phyloP scores from a whole-genome alignment of 1,284 basidiomycete genomes.

The Moniliella sp. region DNA sequence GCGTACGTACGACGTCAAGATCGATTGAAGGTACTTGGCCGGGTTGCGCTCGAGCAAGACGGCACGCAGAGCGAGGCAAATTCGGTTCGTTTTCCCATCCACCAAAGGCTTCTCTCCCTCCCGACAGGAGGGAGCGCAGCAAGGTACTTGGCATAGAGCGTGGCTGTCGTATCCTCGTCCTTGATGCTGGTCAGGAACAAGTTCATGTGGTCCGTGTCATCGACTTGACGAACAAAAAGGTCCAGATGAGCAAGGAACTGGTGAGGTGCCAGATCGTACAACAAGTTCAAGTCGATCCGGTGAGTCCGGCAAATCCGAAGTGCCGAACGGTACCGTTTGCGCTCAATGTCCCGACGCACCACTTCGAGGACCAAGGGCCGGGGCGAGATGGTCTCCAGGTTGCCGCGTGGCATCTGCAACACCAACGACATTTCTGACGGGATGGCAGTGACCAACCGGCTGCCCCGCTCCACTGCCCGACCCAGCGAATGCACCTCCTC shows the following conservation, averaged over 20 bases:
- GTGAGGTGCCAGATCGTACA: slow-evolving; percentile 54
- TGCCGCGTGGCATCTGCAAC: slow-evolving; percentile 91
- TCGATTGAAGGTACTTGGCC: slow-evolving; percentile 63
- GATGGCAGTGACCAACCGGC: slow-evolving; percentile 22
- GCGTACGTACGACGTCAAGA: slow-evolving; percentile 75
- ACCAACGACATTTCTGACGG: slow-evolving; percentile 47
- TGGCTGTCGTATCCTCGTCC: slow-evolving; percentile 34
- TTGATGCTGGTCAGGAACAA: slow-evolving; percentile 61
- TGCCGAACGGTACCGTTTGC: slow-evolving; percentile 50
- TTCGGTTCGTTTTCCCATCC: slow-evolving; percentile 42
- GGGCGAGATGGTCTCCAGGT: slow-evolving; percentile 83
- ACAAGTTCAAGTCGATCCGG: slow-evolving; percentile 66
- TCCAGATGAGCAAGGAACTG: slow-evolving; percentile 43
- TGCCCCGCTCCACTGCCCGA: slow-evolving; percentile 26
- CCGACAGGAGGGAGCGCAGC: too few species aligned
- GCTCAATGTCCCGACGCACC: slow-evolving; percentile 16
- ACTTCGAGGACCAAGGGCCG: slow-evolving; percentile 63
- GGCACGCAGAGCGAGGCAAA: slow-evolving; percentile 57
- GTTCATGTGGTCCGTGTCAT: slow-evolving; percentile 76
- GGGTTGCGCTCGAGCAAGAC: slow-evolving; percentile 50
- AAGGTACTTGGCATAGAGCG: slow-evolving; percentile 28
- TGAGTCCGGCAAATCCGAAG: slow-evolving; percentile 79
- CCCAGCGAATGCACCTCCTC: slow-evolving; percentile 6
- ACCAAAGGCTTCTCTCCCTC: too few species aligned
- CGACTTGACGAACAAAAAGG: slow-evolving; percentile 59